Conservation (phyloP, 768 basidiomycete species). For the Mycena capillaripes region DNA sequence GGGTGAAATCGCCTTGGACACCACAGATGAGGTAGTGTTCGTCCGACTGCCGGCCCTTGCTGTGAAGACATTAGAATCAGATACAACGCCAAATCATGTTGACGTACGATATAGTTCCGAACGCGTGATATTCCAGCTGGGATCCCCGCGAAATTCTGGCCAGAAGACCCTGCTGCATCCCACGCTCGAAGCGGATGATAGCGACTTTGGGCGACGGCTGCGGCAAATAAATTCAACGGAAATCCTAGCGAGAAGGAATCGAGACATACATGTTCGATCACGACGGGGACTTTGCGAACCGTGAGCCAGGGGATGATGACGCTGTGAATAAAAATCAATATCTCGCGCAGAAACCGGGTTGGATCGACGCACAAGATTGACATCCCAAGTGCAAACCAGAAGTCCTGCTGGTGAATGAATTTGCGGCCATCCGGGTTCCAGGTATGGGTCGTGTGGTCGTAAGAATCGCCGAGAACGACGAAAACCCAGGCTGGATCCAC, state of each 20-base stretch:
- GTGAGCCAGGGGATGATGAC: slow-evolving; percentile 86
- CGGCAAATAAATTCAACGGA: too few relatives aligned
- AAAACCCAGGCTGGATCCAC: slow-evolving; percentile 71
- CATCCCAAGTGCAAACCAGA: slow-evolving; percentile 86
- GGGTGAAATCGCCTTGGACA: too few relatives aligned
- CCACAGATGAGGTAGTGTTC: slow-evolving; percentile 68
- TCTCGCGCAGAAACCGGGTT: slow-evolving; percentile 31
- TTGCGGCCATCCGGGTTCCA: slow-evolving; percentile 66
- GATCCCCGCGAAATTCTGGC: neutral
- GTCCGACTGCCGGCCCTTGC: slow-evolving; percentile 79
- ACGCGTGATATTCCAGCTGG: too few relatives aligned
- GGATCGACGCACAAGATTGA: slow-evolving; percentile 70
- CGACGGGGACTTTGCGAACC: slow-evolving; percentile 79
- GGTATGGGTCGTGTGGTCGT: slow-evolving; percentile 53
- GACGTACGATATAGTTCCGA: slow-evolving; percentile 74
- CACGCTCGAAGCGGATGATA: too few relatives aligned
- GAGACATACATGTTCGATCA: slow-evolving; percentile 86
- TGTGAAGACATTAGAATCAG: slow-evolving; percentile 42
- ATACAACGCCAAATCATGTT: slow-evolving; percentile 14
- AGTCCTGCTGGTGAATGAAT: slow-evolving; percentile 78
- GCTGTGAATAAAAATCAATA: slow-evolving; percentile 49
- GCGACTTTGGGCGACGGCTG: neutral
- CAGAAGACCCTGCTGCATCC: slow-evolving; percentile 54
- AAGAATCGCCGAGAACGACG: slow-evolving; percentile 65
- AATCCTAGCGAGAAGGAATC: too few relatives aligned